phyloP scores from a whole-genome alignment of 495 filamentous ascomycete species.

The Penicillium coffeae region DNA sequence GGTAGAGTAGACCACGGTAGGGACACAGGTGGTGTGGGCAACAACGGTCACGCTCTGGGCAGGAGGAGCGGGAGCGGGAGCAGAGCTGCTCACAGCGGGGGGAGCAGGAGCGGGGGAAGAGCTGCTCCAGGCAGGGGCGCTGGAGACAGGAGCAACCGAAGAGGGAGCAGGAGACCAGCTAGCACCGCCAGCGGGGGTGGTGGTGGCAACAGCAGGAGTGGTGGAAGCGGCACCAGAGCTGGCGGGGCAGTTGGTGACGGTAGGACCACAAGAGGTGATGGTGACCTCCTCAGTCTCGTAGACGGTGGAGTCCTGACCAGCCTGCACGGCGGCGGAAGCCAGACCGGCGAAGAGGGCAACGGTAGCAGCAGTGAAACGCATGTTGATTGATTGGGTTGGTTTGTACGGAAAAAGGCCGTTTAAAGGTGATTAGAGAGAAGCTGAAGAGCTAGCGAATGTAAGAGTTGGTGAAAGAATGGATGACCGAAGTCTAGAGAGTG shows the following conservation, averaged over 20 bases:
- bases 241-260: constrained; percentile 57
- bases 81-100: constrained; percentile 4
- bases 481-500: constrained; percentile 52
- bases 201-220: constrained; percentile 13
- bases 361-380: constrained; percentile 52
- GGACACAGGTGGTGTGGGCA: constrained; percentile 41
- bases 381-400: constrained; percentile 39
- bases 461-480: constrained; percentile 43
- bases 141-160: constrained; percentile 10
- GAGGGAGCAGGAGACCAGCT: constrained; percentile 9
- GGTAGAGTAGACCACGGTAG: constrained; percentile 41
- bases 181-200: constrained; percentile 14
- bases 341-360: constrained; percentile 50
- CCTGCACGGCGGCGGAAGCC: constrained; percentile 39
- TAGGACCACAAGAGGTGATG: constrained; percentile 57
- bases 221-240: constrained; percentile 14
- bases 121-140: constrained; percentile 3
- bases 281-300: constrained; percentile 53
- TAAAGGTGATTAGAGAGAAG: constrained; percentile 31
- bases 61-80: constrained; percentile 5
- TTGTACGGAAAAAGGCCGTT: constrained; percentile 1
- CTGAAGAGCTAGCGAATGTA: constrained; percentile 16
- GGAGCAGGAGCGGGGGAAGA: constrained; percentile 13
- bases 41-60: constrained; percentile 13
- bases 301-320: constrained; percentile 41